Percentiles rank a stretch among this genome's conserved stretches.
Conservation (phyloP, 1,284 basidiomycete genomes). For the Ceratobasidium sp. region DNA sequence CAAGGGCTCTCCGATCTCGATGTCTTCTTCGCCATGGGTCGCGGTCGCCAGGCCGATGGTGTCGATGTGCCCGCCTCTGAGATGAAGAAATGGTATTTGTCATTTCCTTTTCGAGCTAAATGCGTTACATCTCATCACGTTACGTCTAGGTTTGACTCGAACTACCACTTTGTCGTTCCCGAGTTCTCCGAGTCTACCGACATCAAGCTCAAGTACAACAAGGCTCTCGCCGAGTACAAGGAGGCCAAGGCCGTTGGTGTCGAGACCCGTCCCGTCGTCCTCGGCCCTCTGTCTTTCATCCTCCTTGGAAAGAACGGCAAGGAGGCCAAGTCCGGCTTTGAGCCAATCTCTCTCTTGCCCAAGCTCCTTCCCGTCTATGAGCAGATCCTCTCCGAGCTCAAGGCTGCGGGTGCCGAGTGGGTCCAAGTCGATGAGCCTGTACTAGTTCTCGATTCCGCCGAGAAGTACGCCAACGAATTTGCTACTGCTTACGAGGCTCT, state of each 20-base stretch:
- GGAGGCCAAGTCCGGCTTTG: conserved; percentile 84
- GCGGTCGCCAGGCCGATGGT: conserved; percentile 92
- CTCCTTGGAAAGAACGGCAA: conserved; percentile 91
- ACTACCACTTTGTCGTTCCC: conserved; percentile 99
- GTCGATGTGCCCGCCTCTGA: conserved; percentile 98
- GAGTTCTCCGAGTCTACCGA: conserved; percentile 92
- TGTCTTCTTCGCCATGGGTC: conserved; percentile 98
- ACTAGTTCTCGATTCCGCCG: conserved; percentile 90
- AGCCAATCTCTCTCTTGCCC: conserved; percentile 88
- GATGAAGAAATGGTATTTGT: conserved; percentile 96
- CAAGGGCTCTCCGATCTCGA: conserved; percentile 90
- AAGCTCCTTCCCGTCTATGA: conserved; percentile 94
- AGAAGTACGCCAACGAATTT: conserved; percentile 82
- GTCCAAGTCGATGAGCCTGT: conserved; percentile 99
- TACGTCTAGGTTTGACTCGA: conserved; percentile 90
- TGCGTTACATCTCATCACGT: conserved; percentile 40
- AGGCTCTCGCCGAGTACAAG: conserved; percentile 91
- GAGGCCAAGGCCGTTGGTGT: conserved; percentile 94
- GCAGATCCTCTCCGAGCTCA: conserved; percentile 89
- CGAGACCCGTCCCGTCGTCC: conserved; percentile 91
- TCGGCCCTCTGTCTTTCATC: conserved; percentile 97
- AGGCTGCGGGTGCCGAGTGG: conserved; percentile 89
- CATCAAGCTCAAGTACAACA: conserved; percentile 97
- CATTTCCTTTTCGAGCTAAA: conserved; percentile 37
- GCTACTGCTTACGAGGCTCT: conserved; percentile 83